These are phyloP conservation scores for Gnaphalium uliginosum DNA, from an alignment of 129 eudicot species.

Conservation along the genomic window DNA sequence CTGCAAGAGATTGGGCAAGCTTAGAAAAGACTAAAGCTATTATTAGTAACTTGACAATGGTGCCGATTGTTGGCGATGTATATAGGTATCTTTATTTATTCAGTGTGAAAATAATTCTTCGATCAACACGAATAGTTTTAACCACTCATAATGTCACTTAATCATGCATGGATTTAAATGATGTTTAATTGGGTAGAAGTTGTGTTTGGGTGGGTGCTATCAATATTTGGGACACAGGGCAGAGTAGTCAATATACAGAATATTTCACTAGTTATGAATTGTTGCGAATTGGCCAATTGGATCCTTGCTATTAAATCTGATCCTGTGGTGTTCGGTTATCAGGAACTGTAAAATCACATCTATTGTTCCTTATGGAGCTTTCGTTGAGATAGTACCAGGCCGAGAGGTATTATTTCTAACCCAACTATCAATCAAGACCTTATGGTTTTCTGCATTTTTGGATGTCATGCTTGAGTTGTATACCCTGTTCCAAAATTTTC, in stretches of 20 bases:
- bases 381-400: constrained; percentile 94
- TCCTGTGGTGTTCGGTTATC: constrained; percentile 28
- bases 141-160: background rate
- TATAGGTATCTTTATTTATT: constrained; percentile 58
- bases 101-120: background rate
- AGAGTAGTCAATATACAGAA: background rate
- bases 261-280: background rate
- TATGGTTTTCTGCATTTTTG: background rate
- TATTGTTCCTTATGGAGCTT: constrained; percentile 82
- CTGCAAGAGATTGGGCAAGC: constrained; percentile 73
- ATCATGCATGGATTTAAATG: background rate
- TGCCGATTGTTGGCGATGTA: constrained; percentile 83
- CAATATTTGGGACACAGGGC: background rate
- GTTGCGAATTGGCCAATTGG: background rate
- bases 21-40: constrained; percentile 75
- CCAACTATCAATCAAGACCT: constrained; percentile 4
- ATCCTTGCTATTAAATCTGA: constrained; percentile 4
- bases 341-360: constrained; percentile 94
- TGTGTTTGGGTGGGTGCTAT: background rate
- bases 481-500: background rate
- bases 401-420: constrained; percentile 68
- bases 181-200: background rate
- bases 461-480: constrained; percentile 4
- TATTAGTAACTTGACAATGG: constrained; percentile 82
- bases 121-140: background rate